Percentiles rank a stretch among this genome's conserved stretches.
These are phyloP conservation scores for Populus euphratica DNA, from an alignment of 345 rosid species.

Conservation along the genomic window DNA sequence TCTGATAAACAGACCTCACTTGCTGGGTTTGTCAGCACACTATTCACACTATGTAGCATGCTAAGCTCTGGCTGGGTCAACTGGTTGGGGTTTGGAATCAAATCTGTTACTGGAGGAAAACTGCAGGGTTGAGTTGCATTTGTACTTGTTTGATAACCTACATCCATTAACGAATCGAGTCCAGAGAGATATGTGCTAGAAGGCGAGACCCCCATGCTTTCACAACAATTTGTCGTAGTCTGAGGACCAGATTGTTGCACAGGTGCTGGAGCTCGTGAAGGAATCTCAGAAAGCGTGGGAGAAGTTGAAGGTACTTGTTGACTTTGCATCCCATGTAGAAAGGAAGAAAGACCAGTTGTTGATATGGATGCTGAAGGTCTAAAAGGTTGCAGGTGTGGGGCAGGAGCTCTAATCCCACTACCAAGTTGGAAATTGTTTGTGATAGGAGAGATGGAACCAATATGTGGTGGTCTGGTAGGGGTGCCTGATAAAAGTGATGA, in stretches of 20 bases:
- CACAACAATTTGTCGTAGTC: neutral
- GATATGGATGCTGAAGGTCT: conserved; percentile 30
- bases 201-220: conserved; percentile 6
- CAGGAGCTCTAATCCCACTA: conserved; percentile 43
- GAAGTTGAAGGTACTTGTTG: conserved; percentile 16
- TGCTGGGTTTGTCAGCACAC: neutral
- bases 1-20: conserved; percentile 46
- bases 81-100: conserved; percentile 5
- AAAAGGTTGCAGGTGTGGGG: conserved; percentile 49
- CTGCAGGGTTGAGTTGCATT: conserved; percentile 7
- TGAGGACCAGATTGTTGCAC: conserved; percentile 14
- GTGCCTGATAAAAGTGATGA: conserved; percentile 15
- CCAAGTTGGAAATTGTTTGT: conserved; percentile 25
- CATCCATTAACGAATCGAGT: conserved; percentile 19
- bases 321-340: conserved; percentile 7
- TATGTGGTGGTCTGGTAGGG: conserved; percentile 31
- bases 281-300: conserved; percentile 9
- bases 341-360: conserved; percentile 15
- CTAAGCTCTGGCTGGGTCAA: neutral
- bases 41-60: too few species aligned
- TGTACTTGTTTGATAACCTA: conserved; percentile 11
- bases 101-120: conserved; percentile 1
- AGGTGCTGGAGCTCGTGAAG: conserved; percentile 11
- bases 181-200: conserved; percentile 15
- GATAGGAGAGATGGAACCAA: conserved; percentile 30